phyloP scores from a whole-genome alignment of 2,329 filamentous ascomycete species.

The Fusarium succisae region DNA sequence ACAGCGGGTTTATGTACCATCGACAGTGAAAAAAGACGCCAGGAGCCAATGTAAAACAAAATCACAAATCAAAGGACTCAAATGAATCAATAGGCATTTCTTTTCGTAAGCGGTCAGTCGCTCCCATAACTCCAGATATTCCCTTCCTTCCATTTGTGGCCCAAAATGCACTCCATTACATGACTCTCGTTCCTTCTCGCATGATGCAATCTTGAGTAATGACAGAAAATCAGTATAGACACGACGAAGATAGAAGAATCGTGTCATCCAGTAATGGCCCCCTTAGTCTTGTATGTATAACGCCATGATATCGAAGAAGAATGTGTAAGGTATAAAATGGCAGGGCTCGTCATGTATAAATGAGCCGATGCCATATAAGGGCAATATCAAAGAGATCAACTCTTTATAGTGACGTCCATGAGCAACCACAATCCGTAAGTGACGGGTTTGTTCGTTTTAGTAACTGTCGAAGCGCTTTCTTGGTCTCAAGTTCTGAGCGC shows the following conservation, averaged over 20 bases:
- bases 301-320: slow-evolving; percentile 17
- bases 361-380: not conserved
- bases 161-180: slow-evolving; percentile 25
- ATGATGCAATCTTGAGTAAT: slow-evolving; percentile 29
- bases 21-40: not conserved
- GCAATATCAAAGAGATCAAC: not conserved
- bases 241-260: slow-evolving; percentile 12
- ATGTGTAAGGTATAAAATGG: not conserved
- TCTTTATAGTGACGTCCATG: slow-evolving; percentile 60
- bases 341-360: not conserved
- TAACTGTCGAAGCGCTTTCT: slow-evolving; percentile 22
- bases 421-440: slow-evolving; percentile 62
- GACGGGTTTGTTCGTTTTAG: slow-evolving; percentile 42
- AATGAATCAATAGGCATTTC: slow-evolving; percentile 22
- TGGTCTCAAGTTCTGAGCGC: not conserved
- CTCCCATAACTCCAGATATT: slow-evolving; percentile 33
- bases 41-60: not conserved
- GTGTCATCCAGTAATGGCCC: slow-evolving; percentile 7
- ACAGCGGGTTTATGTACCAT: not conserved
- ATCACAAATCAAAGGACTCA: slow-evolving; percentile 1
- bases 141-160: slow-evolving; percentile 13
- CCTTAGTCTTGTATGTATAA: slow-evolving; percentile 18
- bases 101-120: slow-evolving; percentile 27
- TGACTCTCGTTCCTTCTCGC: slow-evolving; percentile 13
- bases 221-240: slow-evolving; percentile 20